phyloP scores from a whole-genome alignment of 2,329 filamentous ascomycete genomes.

The Myriosclerotinia curreyana region DNA sequence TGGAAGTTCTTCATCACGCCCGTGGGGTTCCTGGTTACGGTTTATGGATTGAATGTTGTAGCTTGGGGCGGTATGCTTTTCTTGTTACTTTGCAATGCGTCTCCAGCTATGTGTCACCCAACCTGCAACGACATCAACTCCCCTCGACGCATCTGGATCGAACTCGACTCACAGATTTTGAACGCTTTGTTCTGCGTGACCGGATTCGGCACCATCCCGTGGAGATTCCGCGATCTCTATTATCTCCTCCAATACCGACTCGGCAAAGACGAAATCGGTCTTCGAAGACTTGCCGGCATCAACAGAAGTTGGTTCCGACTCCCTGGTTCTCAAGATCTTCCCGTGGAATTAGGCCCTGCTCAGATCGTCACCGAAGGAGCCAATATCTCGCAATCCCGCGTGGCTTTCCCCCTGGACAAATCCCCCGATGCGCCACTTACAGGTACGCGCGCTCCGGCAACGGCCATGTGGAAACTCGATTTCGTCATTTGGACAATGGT shows the following conservation, averaged over 20 bases:
- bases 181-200: slow-evolving; percentile 86
- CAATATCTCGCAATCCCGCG: slow-evolving; percentile 43
- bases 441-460: slow-evolving; percentile 64
- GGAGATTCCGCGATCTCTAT: slow-evolving; percentile 78
- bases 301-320: slow-evolving; percentile 75
- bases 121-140: slow-evolving; percentile 71
- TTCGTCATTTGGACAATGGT: slow-evolving; percentile 76
- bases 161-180: slow-evolving; percentile 78
- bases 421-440: slow-evolving; percentile 69
- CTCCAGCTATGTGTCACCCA: slow-evolving; percentile 69
- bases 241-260: slow-evolving; percentile 66
- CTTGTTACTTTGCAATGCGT: slow-evolving; percentile 72
- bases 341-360: slow-evolving; percentile 51
- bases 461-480: slow-evolving; percentile 72
- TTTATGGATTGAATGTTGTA: slow-evolving; percentile 80
- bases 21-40: slow-evolving; percentile 69
- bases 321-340: slow-evolving; percentile 59
- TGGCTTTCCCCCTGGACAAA: slow-evolving; percentile 63
- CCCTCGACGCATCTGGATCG: slow-evolving; percentile 78
- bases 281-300: slow-evolving; percentile 70
- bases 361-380: slow-evolving; percentile 46
- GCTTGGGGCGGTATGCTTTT: slow-evolving; percentile 94
- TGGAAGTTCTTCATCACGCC: slow-evolving; percentile 73
- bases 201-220: slow-evolving; percentile 78
- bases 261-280: slow-evolving; percentile 49